Conservation (phyloP, 495 filamentous ascomycete species). For the Neurospora terricola region DNA sequence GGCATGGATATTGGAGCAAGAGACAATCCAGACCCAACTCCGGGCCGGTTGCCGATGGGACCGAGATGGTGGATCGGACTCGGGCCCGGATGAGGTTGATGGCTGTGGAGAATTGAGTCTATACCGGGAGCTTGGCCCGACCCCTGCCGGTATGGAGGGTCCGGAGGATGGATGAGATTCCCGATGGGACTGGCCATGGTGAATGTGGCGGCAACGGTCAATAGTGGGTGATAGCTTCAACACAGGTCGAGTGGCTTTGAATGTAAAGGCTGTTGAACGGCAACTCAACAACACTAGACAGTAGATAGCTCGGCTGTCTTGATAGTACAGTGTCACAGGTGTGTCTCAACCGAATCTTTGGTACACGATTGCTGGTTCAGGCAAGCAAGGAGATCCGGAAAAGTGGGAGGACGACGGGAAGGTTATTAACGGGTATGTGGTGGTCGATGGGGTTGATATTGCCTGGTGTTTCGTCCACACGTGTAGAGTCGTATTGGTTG, state of each 20-base stretch:
- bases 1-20: conserved; percentile 2
- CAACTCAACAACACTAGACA: background rate
- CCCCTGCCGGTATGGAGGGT: background rate
- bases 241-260: background rate
- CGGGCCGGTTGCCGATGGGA: background rate
- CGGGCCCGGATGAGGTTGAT: conserved; percentile 4
- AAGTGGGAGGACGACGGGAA: background rate
- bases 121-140: background rate
- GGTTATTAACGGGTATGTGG: background rate
- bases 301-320: background rate
- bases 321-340: background rate
- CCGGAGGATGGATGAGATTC: conserved; percentile 14
- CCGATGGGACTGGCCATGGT: conserved; percentile 21
- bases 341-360: background rate
- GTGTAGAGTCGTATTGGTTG: background rate
- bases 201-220: background rate
- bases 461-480: background rate
- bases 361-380: background rate
- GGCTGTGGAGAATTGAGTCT: background rate
- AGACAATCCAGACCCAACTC: background rate
- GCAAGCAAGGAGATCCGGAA: background rate
- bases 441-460: background rate
- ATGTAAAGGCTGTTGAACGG: background rate
- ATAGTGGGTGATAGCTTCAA: background rate
- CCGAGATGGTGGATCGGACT: background rate